Percentiles rank a stretch among this genome's conserved stretches.
These are phyloP conservation scores for Agaricus blazei DNA, from an alignment of 768 basidiomycete species.

Conservation along the genomic window DNA sequence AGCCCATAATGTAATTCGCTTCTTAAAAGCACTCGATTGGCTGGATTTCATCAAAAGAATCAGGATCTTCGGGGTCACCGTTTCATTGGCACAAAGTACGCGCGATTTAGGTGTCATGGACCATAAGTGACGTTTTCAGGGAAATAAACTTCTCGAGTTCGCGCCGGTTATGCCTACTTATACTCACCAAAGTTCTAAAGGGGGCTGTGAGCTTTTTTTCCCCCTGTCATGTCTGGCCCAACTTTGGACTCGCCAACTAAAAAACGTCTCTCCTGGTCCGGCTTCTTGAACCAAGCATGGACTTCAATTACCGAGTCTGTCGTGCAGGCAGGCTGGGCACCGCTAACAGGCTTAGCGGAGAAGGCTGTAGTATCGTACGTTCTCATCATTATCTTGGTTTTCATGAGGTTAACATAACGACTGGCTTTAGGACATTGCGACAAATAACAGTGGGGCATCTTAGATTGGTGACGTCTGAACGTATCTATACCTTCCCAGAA, in stretches of 20 bases:
- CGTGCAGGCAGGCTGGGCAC: conserved; percentile 38
- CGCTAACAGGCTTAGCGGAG: conserved; percentile 37
- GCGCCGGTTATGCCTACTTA: too few relatives aligned
- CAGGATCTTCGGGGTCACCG: too few relatives aligned
- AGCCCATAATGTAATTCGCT: too few relatives aligned
- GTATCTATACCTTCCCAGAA: conserved; percentile 40
- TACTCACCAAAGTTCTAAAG: too few relatives aligned
- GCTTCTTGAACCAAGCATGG: conserved; percentile 38
- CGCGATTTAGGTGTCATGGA: too few relatives aligned
- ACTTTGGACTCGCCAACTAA: conserved; percentile 36
- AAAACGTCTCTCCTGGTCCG: conserved; percentile 38
- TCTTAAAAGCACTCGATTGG: too few relatives aligned
- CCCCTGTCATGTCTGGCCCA: conserved; percentile 22
- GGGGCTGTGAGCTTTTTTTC: not conserved
- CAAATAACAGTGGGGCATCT: conserved; percentile 46
- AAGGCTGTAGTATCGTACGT: conserved; percentile 42
- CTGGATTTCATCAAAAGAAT: too few relatives aligned
- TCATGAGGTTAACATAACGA: not conserved
- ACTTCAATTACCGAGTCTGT: conserved; percentile 33
- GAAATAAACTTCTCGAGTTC: too few relatives aligned
- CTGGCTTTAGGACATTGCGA: conserved; percentile 32
- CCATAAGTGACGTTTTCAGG: too few relatives aligned
- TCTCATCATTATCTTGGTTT: not conserved
- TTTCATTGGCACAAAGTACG: too few relatives aligned
- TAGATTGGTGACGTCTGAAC: conserved; percentile 36